Evolutionary conservation across 176 grass and related monocot genomes (phyloP).

Genomic region (Musa beccarii): DNA sequence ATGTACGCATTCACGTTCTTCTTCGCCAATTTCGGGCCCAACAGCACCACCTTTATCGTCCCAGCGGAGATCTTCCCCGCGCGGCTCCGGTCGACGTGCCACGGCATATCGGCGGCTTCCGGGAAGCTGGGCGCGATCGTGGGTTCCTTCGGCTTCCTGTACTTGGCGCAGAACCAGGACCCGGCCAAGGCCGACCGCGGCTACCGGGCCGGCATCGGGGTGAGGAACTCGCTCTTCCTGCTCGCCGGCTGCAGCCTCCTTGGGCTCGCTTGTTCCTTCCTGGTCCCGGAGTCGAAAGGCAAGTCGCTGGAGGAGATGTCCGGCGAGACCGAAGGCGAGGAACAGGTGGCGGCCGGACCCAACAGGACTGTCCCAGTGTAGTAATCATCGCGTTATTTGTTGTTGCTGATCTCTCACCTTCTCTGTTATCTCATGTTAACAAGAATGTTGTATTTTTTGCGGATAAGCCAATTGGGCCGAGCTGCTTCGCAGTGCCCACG

Average conservation of each 20-base stretch:
- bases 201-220: slow-evolving; percentile 59
- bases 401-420: neutral
- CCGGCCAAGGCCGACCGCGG: slow-evolving; percentile 54
- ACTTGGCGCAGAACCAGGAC: slow-evolving; percentile 57
- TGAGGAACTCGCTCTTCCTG: slow-evolving; percentile 55
- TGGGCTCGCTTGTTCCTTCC: slow-evolving; percentile 47
- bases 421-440: neutral
- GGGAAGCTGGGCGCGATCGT: neutral
- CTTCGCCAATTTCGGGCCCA: slow-evolving; percentile 12
- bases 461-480: too few relatives aligned
- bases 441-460: too few relatives aligned
- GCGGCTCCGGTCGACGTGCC: neutral
- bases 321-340: slow-evolving; percentile 32
- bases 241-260: slow-evolving; percentile 61
- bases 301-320: slow-evolving; percentile 80
- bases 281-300: slow-evolving; percentile 65
- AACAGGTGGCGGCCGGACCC: neutral
- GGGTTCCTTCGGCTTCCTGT: slow-evolving; percentile 17
- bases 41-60: slow-evolving; percentile 7
- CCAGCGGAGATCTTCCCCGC: slow-evolving; percentile 12
- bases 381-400: neutral
- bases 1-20: slow-evolving; percentile 2
- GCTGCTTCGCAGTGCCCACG: too few relatives aligned
- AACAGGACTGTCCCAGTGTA: neutral
- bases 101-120: neutral